These are phyloP conservation scores for Venturia nashicola DNA, from an alignment of 2,329 filamentous ascomycete species.

Conservation along the genomic window DNA sequence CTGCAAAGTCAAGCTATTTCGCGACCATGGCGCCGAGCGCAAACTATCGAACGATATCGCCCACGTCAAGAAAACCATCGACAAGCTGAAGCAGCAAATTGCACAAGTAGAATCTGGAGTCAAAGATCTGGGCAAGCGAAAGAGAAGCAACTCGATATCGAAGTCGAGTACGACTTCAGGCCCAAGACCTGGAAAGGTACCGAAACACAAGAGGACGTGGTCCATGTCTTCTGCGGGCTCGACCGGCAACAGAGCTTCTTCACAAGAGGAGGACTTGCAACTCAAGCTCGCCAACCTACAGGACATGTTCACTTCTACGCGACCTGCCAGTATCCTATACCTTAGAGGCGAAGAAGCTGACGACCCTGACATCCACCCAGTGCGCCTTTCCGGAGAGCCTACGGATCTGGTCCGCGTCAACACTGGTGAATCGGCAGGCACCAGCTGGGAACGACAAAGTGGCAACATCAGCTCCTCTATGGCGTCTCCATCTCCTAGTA, in stretches of 20 bases:
- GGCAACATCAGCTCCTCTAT: constrained; percentile 45
- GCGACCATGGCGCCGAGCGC: constrained; percentile 88
- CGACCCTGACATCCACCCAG: constrained; percentile 68
- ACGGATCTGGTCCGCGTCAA: constrained; percentile 45
- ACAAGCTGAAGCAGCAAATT: constrained; percentile 91
- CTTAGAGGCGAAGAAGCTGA: constrained; percentile 65
- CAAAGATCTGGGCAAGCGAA: constrained; percentile 48
- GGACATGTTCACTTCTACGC: constrained; percentile 80
- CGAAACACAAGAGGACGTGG: constrained; percentile 90
- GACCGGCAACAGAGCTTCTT: constrained; percentile 25
- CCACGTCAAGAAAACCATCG: constrained; percentile 92
- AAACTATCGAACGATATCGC: constrained; percentile 91
- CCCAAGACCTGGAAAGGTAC: constrained; percentile 59
- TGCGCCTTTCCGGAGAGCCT: constrained; percentile 57
- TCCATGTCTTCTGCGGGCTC: constrained; percentile 67
- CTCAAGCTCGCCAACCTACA: constrained; percentile 66
- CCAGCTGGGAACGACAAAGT: constrained; percentile 35
- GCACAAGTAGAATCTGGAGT: constrained; percentile 55
- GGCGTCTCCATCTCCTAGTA: constrained; percentile 37
- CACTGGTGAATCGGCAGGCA: constrained; percentile 29
- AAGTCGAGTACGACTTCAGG: constrained; percentile 33
- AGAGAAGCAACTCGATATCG: constrained; percentile 42
- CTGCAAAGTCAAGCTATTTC: constrained; percentile 94
- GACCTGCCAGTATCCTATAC: constrained; percentile 66
- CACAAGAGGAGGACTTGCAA: constrained; percentile 58